A percentile compares a stretch with the other conserved stretches of the same genome.
These are phyloP conservation scores for Fusarium fracticaudum DNA, from an alignment of 2,329 filamentous ascomycete species.

Conservation along the genomic window DNA sequence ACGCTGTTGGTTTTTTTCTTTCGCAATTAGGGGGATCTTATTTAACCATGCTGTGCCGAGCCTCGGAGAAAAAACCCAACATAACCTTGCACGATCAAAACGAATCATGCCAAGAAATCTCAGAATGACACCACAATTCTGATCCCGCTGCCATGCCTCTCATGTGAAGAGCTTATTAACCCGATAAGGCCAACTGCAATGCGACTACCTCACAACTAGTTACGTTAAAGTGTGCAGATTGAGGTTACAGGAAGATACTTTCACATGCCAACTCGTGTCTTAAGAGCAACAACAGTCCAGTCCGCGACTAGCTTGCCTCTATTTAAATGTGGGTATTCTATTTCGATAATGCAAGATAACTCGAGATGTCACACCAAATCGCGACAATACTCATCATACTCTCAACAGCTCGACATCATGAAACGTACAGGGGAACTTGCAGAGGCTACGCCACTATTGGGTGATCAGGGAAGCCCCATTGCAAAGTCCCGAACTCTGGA, in stretches of 20 bases:
- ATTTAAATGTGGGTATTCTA: not conserved
- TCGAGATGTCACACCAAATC: not conserved
- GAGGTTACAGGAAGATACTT: not conserved
- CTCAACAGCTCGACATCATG: not conserved
- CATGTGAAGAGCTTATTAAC: constrained; percentile 9
- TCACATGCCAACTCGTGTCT: constrained; percentile 13
- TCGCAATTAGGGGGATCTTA: constrained; percentile 9
- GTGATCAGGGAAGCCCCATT: not conserved
- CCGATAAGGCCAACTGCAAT: constrained; percentile 9
- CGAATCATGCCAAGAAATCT: constrained; percentile 12
- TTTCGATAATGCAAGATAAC: not conserved
- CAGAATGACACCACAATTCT: constrained; percentile 11
- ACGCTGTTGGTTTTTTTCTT: constrained; percentile 12
- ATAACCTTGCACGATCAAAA: not conserved
- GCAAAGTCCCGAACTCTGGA: not conserved
- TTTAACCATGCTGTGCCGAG: not conserved
- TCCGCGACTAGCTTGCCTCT: not conserved
- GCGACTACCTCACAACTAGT: not conserved
- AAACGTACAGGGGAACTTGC: not conserved
- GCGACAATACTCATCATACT: not conserved
- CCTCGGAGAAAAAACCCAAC: constrained; percentile 15
- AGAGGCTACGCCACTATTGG: not conserved
- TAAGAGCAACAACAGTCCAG: not conserved
- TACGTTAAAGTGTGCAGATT: not conserved
- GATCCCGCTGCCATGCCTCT: constrained; percentile 1